These are phyloP conservation scores for Boletus coccyginus DNA, from an alignment of 768 basidiomycete genomes.

Conservation along the genomic window DNA sequence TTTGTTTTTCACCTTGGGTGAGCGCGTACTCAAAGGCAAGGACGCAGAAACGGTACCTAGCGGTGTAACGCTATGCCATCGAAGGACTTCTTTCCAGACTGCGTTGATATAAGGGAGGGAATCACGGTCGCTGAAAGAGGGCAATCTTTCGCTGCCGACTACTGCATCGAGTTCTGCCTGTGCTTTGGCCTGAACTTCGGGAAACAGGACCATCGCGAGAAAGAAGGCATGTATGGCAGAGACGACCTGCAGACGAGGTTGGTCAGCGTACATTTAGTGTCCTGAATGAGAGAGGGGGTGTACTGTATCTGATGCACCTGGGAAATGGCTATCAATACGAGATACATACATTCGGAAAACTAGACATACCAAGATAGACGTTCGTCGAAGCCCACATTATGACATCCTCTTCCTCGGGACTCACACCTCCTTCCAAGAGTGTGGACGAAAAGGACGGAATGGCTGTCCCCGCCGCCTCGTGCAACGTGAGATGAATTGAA, in stretches of 20 bases:
- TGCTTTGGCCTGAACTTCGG: constrained; percentile 24
- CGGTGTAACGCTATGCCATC: constrained; percentile 22
- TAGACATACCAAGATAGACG: constrained; percentile 9
- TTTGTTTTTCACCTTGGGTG: neutral
- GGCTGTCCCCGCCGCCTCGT: constrained; percentile 17
- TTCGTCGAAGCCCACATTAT: constrained; percentile 18
- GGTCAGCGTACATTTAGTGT: constrained; percentile 27
- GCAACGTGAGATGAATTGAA: neutral
- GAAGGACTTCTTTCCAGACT: constrained; percentile 23
- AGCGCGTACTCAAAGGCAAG: neutral
- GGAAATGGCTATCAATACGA: neutral
- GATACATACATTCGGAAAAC: neutral
- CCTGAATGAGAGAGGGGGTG: constrained; percentile 30
- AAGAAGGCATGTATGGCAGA: constrained; percentile 21
- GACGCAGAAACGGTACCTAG: constrained; percentile 27
- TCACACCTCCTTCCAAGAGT: constrained; percentile 10
- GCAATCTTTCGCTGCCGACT: constrained; percentile 20
- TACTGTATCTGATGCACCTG: constrained; percentile 46
- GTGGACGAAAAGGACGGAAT: constrained; percentile 18
- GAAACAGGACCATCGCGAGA: constrained; percentile 24
- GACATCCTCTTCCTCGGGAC: constrained; percentile 15
- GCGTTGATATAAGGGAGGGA: constrained; percentile 27
- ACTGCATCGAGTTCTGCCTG: constrained; percentile 25
- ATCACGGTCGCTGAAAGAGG: constrained; percentile 18
- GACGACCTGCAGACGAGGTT: constrained; percentile 3